Evolutionary conservation across 176 grass and related monocot genomes (phyloP).

Genomic region (Phoenix roebelenii): DNA sequence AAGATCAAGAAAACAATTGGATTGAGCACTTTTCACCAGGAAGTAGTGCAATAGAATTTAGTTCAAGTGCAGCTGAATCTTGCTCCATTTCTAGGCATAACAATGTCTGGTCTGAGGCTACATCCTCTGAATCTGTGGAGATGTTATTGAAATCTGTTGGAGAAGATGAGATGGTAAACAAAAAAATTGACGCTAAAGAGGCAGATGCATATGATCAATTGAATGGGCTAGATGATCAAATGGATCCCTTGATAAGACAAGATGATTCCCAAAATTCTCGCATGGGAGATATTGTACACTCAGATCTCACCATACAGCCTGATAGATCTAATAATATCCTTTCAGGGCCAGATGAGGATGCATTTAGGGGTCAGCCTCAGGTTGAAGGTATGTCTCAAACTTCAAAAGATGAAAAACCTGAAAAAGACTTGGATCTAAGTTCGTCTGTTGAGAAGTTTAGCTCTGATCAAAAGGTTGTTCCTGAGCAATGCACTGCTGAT

Average conservation of each 20-base stretch:
- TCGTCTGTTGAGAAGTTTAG: conserved; percentile 18
- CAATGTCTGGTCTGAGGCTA: conserved; percentile 89
- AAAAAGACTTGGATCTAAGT: conserved; percentile 17
- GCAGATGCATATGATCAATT: conserved; percentile 29
- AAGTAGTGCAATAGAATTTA: conserved; percentile 54
- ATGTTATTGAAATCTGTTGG: conserved; percentile 84
- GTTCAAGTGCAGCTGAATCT: conserved; percentile 45
- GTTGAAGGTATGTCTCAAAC: conserved; percentile 22
- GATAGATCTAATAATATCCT: conserved; percentile 7
- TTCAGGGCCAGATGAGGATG: conserved; percentile 17
- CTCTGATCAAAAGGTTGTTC: conserved; percentile 19
- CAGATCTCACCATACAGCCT: conserved; percentile 19
- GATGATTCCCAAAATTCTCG: conserved; percentile 21
- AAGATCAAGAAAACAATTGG: conserved; percentile 62
- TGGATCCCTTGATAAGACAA: conserved; percentile 27
- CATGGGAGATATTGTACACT: conserved; percentile 7
- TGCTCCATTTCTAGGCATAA: conserved; percentile 52
- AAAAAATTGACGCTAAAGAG: conserved; percentile 26
- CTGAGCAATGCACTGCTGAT: conserved; percentile 19
- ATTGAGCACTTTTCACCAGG: conserved; percentile 73
- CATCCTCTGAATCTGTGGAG: conserved; percentile 76
- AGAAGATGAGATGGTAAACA: conserved; percentile 48
- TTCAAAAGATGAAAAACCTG: conserved; percentile 25
- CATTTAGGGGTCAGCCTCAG: conserved; percentile 13
- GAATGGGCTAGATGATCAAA: conserved; percentile 27